phyloP scores from a whole-genome alignment of 768 basidiomycete genomes.

The Suillus alpinus region DNA sequence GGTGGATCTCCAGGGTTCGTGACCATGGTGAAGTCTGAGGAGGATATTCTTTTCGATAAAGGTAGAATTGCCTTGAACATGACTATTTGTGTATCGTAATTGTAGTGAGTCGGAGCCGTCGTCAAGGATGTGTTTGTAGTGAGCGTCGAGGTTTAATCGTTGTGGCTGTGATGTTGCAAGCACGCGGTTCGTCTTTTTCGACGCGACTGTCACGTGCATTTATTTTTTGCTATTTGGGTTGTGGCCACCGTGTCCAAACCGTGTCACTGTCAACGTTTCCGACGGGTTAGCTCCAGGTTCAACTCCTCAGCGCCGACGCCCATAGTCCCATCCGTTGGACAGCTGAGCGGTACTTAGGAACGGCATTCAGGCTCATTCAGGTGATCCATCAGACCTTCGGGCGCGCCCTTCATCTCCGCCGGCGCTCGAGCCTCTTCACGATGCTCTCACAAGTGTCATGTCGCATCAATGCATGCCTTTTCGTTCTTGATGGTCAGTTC shows the following conservation, averaged over 20 bases:
- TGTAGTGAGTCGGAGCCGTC: slow-evolving; percentile 2
- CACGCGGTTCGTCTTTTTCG: slow-evolving; percentile 28
- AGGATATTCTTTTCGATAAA: slow-evolving; percentile 55
- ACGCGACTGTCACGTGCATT: slow-evolving; percentile 34
- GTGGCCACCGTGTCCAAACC: background rate
- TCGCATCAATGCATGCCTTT: background rate
- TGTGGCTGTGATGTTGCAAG: slow-evolving; percentile 5
- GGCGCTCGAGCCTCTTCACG: background rate
- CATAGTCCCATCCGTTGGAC: background rate
- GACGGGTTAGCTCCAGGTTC: too few relatives aligned
- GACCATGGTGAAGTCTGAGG: slow-evolving; percentile 72
- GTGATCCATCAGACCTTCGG: background rate
- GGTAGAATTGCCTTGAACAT: slow-evolving; percentile 87
- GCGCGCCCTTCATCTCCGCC: background rate
- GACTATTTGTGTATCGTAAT: slow-evolving; percentile 3
- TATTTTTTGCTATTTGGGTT: slow-evolving; percentile 21
- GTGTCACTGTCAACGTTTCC: too few relatives aligned
- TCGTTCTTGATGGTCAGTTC: background rate
- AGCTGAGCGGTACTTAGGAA: background rate
- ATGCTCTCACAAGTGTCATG: slow-evolving; percentile 14
- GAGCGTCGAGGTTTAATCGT: background rate
- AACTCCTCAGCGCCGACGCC: background rate
- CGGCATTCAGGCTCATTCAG: too few relatives aligned
- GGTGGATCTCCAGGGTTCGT: slow-evolving; percentile 48
- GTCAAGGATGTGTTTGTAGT: slow-evolving; percentile 1